Base-by-base conservation (phyloP, 768 basidiomycete species). In the Boletus speciosus region DNA sequence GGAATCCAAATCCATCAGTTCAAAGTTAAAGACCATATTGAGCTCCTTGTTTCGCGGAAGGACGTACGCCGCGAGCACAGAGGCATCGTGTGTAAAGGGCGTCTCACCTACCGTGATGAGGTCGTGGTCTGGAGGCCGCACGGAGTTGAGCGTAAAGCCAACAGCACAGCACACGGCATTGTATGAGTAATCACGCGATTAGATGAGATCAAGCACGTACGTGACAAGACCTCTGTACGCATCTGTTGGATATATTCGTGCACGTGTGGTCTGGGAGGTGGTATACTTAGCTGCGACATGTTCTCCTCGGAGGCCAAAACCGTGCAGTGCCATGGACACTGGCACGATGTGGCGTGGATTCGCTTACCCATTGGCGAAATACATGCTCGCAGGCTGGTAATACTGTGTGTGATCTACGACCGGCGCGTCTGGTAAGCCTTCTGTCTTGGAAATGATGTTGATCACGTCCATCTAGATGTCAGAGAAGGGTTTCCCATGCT, bases 231-330 rank as follows among this genome's bases (percentile, higher is more conserved):
- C 57, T 82, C 76, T 34, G 58, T 49, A 52, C 84, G 66, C 84
- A 91, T 86, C 69, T 89, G 82, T 58, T 79, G 73, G 43, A 90
- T 62, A 61, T 77, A 90, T 52, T 87, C 81, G 61, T 88, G 85
- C 0, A 88, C 81, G 10, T 73, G 73, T 5, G 85, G 86, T 2
- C 86, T 86, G 61, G 19, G n/a, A 44, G 51, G 52, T 39, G 25
- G 32, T 36, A 39, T 48, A 12, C 25, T 54, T 29, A 46, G 52
- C 25, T 25, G 5, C 14, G 25, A 1, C 21, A 9, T 19, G 42
- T 37, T 45, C 49, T 37, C 42, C 29, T 59, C 56, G 35, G 21
- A 39, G 48, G 61, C 36, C 5, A 47, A 51, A 45, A 45, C 38
- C 32, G 42, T 49, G 49, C 60, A 37, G 34, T 9, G 36, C 14